A percentile compares a stretch with the other conserved stretches of the same genome.
Evolutionary conservation across 768 basidiomycete genomes (phyloP).

Genomic region (Cyclocybe cylindracea): DNA sequence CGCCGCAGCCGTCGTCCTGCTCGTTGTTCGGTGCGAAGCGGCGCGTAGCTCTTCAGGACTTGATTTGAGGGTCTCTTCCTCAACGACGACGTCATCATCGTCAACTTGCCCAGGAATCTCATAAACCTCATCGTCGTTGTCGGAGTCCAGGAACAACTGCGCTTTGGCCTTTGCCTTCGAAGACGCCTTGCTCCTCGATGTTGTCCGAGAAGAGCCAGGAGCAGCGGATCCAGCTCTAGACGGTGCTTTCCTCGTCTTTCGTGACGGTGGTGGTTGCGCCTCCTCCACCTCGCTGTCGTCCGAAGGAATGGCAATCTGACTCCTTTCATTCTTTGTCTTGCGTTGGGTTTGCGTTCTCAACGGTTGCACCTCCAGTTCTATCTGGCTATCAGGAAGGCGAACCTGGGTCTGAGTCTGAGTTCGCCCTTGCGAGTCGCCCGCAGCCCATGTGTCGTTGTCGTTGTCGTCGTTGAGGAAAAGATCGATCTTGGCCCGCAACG

Average conservation of each 20-base stretch:
- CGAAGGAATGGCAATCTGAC: too few relatives aligned
- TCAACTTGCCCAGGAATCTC: constrained; percentile 15
- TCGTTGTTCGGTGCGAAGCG: constrained; percentile 14
- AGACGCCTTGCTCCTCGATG: constrained; percentile 24
- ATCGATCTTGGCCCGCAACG: constrained; percentile 42
- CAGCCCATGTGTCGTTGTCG: constrained; percentile 52
- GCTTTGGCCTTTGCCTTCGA: constrained; percentile 33
- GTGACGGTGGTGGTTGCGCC: constrained; percentile 12
- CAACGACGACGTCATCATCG: constrained; percentile 23
- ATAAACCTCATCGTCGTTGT: constrained; percentile 33
- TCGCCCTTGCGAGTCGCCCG: neutral
- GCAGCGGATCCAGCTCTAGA: constrained; percentile 26
- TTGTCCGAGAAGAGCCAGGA: constrained; percentile 19
- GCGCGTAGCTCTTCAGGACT: constrained; percentile 21
- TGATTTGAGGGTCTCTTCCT: constrained; percentile 28
- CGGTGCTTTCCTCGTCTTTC: constrained; percentile 24
- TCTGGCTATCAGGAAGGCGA: constrained; percentile 19
- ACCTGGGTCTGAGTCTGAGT: constrained; percentile 17
- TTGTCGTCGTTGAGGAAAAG: constrained; percentile 51
- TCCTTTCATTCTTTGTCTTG: too few relatives aligned
- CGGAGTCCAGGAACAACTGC: constrained; percentile 51
- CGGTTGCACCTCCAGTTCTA: constrained; percentile 12
- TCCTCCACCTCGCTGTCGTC: constrained; percentile 35
- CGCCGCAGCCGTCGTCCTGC: constrained; percentile 23
- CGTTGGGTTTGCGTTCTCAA: constrained; percentile 5